Percentiles rank a stretch among this genome's conserved stretches.
phyloP scores from a whole-genome alignment of 177 flowering plant genomes.

The Telopea speciosissima region DNA sequence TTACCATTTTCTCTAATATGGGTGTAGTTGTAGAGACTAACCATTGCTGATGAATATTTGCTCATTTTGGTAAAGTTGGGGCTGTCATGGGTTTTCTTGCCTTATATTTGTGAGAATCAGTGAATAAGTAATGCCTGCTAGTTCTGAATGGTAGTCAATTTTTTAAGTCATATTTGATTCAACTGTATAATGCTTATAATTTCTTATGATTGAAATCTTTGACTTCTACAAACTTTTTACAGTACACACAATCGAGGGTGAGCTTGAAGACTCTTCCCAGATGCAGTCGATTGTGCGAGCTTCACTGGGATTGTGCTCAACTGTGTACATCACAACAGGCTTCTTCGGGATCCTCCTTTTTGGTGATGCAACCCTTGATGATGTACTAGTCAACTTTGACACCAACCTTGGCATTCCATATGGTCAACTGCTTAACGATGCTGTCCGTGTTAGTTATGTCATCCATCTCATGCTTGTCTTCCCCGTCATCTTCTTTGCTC shows the following conservation, averaged over 20 bases:
- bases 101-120: too few species aligned
- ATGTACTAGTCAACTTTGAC: slow-evolving; percentile 91
- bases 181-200: not conserved
- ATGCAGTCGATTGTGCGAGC: slow-evolving; percentile 62
- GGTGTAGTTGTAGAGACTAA: not conserved
- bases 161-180: not conserved
- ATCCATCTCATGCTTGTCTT: slow-evolving; percentile 94
- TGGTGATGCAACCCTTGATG: slow-evolving; percentile 86
- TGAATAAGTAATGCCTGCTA: too few species aligned
- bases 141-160: not conserved
- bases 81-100: too few species aligned
- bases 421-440: slow-evolving; percentile 66
- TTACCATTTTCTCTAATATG: not conserved
- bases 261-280: slow-evolving; percentile 75
- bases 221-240: slow-evolving; percentile 22
- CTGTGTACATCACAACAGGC: slow-evolving; percentile 78
- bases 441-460: slow-evolving; percentile 90
- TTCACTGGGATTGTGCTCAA: slow-evolving; percentile 72
- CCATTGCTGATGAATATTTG: not conserved
- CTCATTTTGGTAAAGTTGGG: not conserved
- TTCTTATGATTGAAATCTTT: not conserved
- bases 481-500: slow-evolving; percentile 82
- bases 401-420: slow-evolving; percentile 82
- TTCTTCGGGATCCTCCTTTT: slow-evolving; percentile 87
- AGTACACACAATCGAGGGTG: slow-evolving; percentile 91